Percentiles rank a stretch among this genome's conserved stretches.
phyloP scores from a whole-genome alignment of 148 eudicot genomes.

The Cornus kousa region DNA sequence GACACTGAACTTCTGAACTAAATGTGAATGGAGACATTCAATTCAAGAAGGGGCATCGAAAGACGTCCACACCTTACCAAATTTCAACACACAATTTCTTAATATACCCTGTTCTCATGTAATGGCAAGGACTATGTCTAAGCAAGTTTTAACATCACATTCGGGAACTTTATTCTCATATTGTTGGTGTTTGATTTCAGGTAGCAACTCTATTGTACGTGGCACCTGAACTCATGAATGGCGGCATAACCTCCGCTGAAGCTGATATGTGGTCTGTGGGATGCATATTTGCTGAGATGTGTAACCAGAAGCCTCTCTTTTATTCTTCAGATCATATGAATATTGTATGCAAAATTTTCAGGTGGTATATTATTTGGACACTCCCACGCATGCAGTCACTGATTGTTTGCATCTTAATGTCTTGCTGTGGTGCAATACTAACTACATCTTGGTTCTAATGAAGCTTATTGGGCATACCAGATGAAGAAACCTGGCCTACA shows the following conservation, averaged over 20 bases:
- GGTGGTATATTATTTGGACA: not conserved
- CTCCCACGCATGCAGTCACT: not conserved
- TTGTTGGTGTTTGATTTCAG: not conserved
- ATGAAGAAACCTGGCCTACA: not conserved
- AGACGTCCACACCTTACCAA: too few relatives aligned
- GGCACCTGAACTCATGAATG: not conserved
- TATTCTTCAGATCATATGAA: not conserved
- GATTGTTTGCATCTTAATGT: not conserved
- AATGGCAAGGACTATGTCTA: too few relatives aligned
- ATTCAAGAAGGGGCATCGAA: too few relatives aligned
- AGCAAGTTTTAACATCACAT: too few relatives aligned
- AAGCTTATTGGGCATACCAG: not conserved
- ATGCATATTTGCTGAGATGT: not conserved
- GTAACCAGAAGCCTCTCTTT: not conserved
- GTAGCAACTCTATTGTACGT: not conserved
- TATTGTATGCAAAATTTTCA: not conserved
- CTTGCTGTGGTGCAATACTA: not conserved
- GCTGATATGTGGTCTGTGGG: slow-evolving; percentile 1
- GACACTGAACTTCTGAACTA: not conserved
- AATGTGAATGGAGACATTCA: too few relatives aligned
- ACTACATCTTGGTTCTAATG: not conserved
- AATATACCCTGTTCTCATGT: too few relatives aligned
- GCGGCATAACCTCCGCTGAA: not conserved
- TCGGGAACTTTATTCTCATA: not conserved
- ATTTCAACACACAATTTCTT: too few relatives aligned